Evolutionary conservation across 176 grass and related monocot species (phyloP).

Genomic region (Microstegium vimineum): DNA sequence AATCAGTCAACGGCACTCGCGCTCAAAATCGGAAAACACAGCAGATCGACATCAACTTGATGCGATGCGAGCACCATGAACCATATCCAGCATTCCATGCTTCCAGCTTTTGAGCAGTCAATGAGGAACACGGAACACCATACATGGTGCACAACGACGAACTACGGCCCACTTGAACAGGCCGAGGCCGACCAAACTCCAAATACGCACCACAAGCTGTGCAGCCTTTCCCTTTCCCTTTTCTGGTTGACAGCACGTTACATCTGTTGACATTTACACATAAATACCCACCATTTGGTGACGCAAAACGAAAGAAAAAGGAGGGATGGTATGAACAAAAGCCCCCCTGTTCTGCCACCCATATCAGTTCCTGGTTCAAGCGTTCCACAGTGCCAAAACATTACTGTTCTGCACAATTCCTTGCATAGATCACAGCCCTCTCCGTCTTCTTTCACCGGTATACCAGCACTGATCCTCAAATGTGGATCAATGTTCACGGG

Average conservation of each 20-base stretch:
- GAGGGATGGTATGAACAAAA: conserved; percentile 36
- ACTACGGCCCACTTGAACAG: not conserved
- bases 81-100: not conserved
- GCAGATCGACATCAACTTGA: not conserved
- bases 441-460: conserved; percentile 1
- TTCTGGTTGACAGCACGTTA: conserved; percentile 19
- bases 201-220: conserved; percentile 6
- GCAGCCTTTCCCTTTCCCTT: not conserved
- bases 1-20: not conserved
- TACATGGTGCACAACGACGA: not conserved
- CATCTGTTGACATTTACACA: conserved; percentile 36
- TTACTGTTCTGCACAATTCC: conserved; percentile 28
- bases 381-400: conserved; percentile 12
- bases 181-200: not conserved
- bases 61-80: not conserved
- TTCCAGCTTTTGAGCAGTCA: not conserved
- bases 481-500: conserved; percentile 25
- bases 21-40: too few relatives aligned
- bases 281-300: conserved; percentile 60
- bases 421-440: not conserved
- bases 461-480: not conserved
- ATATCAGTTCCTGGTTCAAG: conserved; percentile 7
- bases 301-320: not conserved
- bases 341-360: not conserved
- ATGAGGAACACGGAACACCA: not conserved